Evolutionary conservation across 148 eudicot species (phyloP), one percentile per base, ranked within the genome.

Genomic region (Dianthus caryophyllus): DNA sequence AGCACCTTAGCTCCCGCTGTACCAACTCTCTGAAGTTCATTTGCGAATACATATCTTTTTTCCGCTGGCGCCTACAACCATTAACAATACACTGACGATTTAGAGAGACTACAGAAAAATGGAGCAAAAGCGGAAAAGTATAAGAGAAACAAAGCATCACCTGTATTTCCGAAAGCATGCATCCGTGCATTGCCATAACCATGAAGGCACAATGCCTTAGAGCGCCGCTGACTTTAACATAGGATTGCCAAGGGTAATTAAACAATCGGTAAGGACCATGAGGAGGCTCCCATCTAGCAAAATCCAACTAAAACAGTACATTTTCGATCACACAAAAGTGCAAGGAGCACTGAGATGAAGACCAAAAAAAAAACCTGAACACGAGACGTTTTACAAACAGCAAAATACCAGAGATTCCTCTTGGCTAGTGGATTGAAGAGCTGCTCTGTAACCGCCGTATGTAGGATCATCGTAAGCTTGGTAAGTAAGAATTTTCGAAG

Each of bases 161-260:
- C 85, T 82, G 85, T 67, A 84, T 84, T 68, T 82, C 88, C 33
- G 85, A 79, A 49, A 84, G 80, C 46, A 82, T 80, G 70, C 84
- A 79, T 43, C 88, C 88, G 47, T 84, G 88, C 85, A 84, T 77
- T 21, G 88, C 85, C 85, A 84, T 84, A 43, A 82, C 80, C 85
- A 82, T 82, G 71, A 79, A 75, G 38, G 85, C 88, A 71, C 88
- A 84, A 71, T 84, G 88, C 66, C 88, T 82, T 77, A 84, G 51
- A 6, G 88, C 80, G 31, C 85, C 85, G n/a, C 84, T 76, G 56
- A 84, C 72, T 76, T 71, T 82, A 61, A 77, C 85, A 61, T 79
- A 84, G 74, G 58, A 67, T 70, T 65, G 58, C 88, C 88, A 84
- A 20, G 85, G 88, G 69, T 84, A 84, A 18, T 73, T 75, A 21